Evolutionary conservation across 148 eudicot species (phyloP).

Genomic region (Suaeda aralocaspica): DNA sequence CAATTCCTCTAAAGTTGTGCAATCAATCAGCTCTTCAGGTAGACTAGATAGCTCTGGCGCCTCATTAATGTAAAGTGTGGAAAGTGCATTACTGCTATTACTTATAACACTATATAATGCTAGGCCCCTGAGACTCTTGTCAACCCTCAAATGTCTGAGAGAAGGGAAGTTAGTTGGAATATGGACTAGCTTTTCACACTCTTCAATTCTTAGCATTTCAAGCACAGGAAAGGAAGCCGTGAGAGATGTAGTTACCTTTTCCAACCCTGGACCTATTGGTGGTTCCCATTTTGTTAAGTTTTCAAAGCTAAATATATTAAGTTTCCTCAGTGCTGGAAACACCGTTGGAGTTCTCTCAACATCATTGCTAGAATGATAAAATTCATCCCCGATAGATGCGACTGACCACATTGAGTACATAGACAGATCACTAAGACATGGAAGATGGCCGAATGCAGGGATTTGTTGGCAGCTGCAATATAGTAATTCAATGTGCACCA

Average conservation of each 20-base stretch:
- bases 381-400: slow-evolving; percentile 10
- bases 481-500: slow-evolving; percentile 17
- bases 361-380: slow-evolving; percentile 14
- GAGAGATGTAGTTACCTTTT: neutral
- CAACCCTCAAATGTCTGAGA: slow-evolving; percentile 16
- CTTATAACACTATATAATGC: slow-evolving; percentile 20
- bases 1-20: slow-evolving; percentile 13
- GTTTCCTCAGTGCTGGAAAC: slow-evolving; percentile 12
- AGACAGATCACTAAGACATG: slow-evolving; percentile 18
- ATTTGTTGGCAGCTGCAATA: slow-evolving; percentile 18
- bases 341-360: neutral
- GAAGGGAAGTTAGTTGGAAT: slow-evolving; percentile 21
- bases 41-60: slow-evolving; percentile 1
- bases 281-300: slow-evolving; percentile 15
- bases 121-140: slow-evolving; percentile 8
- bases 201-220: slow-evolving; percentile 20
- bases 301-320: slow-evolving; percentile 14
- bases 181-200: slow-evolving; percentile 12
- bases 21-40: slow-evolving; percentile 14
- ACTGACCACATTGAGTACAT: slow-evolving; percentile 22
- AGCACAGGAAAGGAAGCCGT: slow-evolving; percentile 19
- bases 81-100: neutral
- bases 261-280: slow-evolving; percentile 1
- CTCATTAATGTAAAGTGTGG: slow-evolving; percentile 16
- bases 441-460: slow-evolving; percentile 21